phyloP scores from a whole-genome alignment of 805 yeast genomes.

The Pichia exigua region DNA sequence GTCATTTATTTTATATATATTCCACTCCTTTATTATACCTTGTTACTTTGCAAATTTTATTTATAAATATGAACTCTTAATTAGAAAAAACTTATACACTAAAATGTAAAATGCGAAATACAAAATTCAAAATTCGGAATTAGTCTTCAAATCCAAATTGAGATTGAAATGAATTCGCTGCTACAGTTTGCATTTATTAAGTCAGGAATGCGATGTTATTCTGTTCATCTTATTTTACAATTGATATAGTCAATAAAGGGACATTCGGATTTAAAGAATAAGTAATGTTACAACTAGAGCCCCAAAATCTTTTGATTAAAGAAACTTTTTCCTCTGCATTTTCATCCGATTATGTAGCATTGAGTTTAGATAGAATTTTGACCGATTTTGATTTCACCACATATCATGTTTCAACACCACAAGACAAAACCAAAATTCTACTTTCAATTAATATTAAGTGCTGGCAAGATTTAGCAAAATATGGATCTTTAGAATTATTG shows the following conservation, averaged over 20 bases:
- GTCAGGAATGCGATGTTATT: neutral
- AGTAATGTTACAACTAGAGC: constrained; percentile 76
- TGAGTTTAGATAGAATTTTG: constrained; percentile 72
- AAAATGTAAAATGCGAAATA: neutral
- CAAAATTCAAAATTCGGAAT: neutral
- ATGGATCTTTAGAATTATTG: constrained; percentile 55
- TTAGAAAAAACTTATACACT: too few species aligned
- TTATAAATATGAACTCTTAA: neutral
- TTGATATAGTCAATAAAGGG: neutral
- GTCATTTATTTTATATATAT: neutral
- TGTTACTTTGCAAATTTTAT: neutral
- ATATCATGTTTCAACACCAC: constrained; percentile 87
- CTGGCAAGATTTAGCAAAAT: constrained; percentile 61
- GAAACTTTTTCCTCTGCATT: constrained; percentile 72
- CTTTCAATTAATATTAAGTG: constrained; percentile 70
- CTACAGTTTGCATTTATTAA: neutral
- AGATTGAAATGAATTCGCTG: neutral
- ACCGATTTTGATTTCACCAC: constrained; percentile 96
- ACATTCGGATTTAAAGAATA: neutral
- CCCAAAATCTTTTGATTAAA: constrained; percentile 73
- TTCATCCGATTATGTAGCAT: constrained; percentile 37
- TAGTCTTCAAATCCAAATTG: neutral
- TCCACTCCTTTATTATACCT: neutral
- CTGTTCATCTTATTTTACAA: neutral
- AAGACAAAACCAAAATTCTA: constrained; percentile 54